A percentile compares a stretch with the other conserved stretches of the same genome.
phyloP scores from a whole-genome alignment of 371 early-diverging fungal genomes.

The Mucor mucedo region DNA sequence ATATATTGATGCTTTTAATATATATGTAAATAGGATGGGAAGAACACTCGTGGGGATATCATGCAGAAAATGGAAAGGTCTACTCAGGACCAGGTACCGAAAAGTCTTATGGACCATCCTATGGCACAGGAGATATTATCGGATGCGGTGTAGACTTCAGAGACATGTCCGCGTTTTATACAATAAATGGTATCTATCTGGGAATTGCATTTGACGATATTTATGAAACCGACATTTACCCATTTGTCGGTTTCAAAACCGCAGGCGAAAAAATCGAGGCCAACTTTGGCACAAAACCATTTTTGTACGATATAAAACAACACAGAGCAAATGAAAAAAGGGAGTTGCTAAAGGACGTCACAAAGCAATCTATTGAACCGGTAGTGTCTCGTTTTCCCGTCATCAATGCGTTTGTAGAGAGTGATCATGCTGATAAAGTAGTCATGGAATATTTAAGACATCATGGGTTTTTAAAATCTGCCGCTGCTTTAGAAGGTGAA shows the following conservation, averaged over 20 bases:
- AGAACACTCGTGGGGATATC: slow-evolving; percentile 83
- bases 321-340: slow-evolving; percentile 51
- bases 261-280: slow-evolving; percentile 82
- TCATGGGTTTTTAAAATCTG: slow-evolving; percentile 76
- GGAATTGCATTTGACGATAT: slow-evolving; percentile 60
- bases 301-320: slow-evolving; percentile 83
- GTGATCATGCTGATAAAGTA: slow-evolving; percentile 49
- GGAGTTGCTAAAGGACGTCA: slow-evolving; percentile 3
- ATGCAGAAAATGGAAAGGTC: slow-evolving; percentile 90
- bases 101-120: slow-evolving; percentile 84
- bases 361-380: slow-evolving; percentile 3
- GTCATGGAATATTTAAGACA: slow-evolving; percentile 79
- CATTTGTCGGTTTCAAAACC: slow-evolving; percentile 92
- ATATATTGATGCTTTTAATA: background rate
- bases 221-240: slow-evolving; percentile 64
- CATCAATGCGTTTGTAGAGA: slow-evolving; percentile 9
- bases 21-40: slow-evolving; percentile 60
- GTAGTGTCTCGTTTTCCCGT: background rate
- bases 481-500: slow-evolving; percentile 52
- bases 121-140: slow-evolving; percentile 88
- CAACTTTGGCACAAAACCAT: slow-evolving; percentile 93
- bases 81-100: slow-evolving; percentile 85
- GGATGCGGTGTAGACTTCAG: slow-evolving; percentile 93
- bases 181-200: slow-evolving; percentile 88
- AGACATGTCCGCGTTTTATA: slow-evolving; percentile 79